Percentiles rank a stretch among this genome's conserved stretches.
These are phyloP conservation scores for Leccinum pellstonianum DNA, from an alignment of 768 basidiomycete genomes.

Conservation along the genomic window DNA sequence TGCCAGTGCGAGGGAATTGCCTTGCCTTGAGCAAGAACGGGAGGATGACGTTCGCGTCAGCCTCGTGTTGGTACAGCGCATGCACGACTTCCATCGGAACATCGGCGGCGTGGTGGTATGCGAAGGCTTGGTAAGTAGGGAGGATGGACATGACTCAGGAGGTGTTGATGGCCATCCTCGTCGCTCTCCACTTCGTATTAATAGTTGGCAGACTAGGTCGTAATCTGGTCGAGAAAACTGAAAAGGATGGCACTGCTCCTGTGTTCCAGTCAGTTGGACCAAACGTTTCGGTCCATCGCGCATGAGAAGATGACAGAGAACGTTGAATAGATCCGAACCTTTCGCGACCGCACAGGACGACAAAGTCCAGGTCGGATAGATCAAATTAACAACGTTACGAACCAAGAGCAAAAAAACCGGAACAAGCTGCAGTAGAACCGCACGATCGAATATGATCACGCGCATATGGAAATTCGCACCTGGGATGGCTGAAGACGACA, in stretches of 20 bases:
- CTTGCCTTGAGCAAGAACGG: constrained; percentile 38
- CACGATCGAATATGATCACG: background rate
- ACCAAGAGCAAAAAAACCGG: background rate
- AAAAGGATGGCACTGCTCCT: background rate
- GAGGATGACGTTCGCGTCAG: constrained; percentile 40
- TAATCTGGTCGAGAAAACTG: background rate
- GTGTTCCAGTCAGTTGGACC: background rate
- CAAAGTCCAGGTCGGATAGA: background rate
- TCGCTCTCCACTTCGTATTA: background rate
- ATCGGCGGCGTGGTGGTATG: constrained; percentile 9
- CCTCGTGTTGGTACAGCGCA: constrained; percentile 30
- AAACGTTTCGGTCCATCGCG: constrained; percentile 1
- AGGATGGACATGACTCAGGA: constrained; percentile 20
- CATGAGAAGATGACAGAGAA: background rate
- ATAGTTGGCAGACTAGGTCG: background rate
- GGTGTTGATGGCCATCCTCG: background rate
- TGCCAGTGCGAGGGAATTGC: background rate
- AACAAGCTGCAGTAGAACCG: background rate
- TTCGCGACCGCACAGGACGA: background rate
- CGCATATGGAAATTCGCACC: background rate
- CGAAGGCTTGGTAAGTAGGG: background rate
- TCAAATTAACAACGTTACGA: constrained; percentile 3
- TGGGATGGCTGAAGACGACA: background rate
- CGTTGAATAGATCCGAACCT: background rate
- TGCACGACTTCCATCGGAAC: constrained; percentile 31